Evolutionary conservation across 2,329 filamentous ascomycete genomes (phyloP), one percentile per base, ranked within the genome.

Genomic region (Neonectria hederae): DNA sequence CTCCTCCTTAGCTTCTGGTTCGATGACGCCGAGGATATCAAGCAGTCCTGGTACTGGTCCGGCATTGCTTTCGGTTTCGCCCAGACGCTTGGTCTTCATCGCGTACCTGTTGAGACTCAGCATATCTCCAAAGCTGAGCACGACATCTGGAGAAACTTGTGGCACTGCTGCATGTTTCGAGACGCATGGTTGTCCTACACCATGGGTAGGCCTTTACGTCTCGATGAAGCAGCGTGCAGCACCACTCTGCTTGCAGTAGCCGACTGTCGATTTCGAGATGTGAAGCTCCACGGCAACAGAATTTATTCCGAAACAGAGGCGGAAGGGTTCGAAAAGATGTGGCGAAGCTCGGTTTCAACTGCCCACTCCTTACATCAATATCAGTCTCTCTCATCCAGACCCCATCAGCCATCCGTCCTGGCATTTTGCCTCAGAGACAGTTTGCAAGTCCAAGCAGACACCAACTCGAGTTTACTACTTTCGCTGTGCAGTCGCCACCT

Each of bases 1-100:
- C 38, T 57, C 19, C 40, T 57, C 38, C 54, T 57, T 17, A 57
- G 54, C 54, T 57, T 57, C 42, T 57, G 54, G 54, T 45, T 57
- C 28, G 42, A 57, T 48, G 54, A 57, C 35, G 54, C 54, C 22
- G 54, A 57, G 24, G 54, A 57, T n/a, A 30, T 45, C 19, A 48
- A 45, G 28, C 40, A 48, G 28, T 45, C 54, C 3, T 57, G 54
- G 54, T 48, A 57, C 40, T 57, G 54, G 54, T 46, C 38, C 38
- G 26, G 54, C 14, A 57, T 57, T 14, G 54, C 54, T 9, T 46
- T 57, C 28, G 19, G 38, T 26, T 24, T 46, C 26, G 17, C 24
- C 22, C 54, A 57, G 6, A 48, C 54, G 5, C 42, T 26, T 5
- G 54, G 54, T 28, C 42, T 57, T 30, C 54, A 57, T 35, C 40